Percentiles rank a stretch among this genome's conserved stretches.
phyloP scores from a whole-genome alignment of 306 rosid species.

The Vicia sativa region DNA sequence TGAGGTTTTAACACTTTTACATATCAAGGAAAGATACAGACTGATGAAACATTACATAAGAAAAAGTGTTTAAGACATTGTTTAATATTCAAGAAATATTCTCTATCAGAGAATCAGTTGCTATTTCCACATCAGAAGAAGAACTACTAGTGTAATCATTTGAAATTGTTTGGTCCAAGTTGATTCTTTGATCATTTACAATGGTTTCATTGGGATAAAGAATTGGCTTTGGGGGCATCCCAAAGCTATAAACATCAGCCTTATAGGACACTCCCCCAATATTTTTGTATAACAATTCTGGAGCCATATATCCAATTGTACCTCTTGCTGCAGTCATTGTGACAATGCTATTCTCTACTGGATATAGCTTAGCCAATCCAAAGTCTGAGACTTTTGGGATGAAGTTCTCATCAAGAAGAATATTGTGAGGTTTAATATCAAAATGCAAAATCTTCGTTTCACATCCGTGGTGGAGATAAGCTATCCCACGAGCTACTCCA shows the following conservation, averaged over 20 bases:
- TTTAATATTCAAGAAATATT: too few species aligned
- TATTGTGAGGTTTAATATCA: constrained; percentile 12
- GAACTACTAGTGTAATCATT: too few species aligned
- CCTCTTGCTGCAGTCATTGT: constrained; percentile 31
- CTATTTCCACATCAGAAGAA: too few species aligned
- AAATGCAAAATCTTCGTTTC: background rate
- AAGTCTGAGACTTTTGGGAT: constrained; percentile 38
- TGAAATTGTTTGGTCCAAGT: too few species aligned
- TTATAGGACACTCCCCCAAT: constrained; percentile 18
- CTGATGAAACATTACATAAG: too few species aligned
- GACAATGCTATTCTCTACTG: constrained; percentile 20
- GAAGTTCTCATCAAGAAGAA: constrained; percentile 18
- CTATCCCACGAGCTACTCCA: constrained; percentile 6
- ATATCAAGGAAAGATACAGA: too few species aligned
- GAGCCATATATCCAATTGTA: constrained; percentile 33
- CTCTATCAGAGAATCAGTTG: too few species aligned
- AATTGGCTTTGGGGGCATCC: too few species aligned
- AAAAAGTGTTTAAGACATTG: too few species aligned
- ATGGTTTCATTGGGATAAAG: too few species aligned
- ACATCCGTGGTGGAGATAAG: background rate
- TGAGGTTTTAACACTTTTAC: too few species aligned
- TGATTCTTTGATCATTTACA: too few species aligned
- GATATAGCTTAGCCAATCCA: constrained; percentile 37
- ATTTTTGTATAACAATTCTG: constrained; percentile 22
- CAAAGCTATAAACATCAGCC: constrained; percentile 35